Base-by-base conservation (phyloP, 202 grass and related monocot genomes). In the Schoenoplectus triqueter region DNA sequence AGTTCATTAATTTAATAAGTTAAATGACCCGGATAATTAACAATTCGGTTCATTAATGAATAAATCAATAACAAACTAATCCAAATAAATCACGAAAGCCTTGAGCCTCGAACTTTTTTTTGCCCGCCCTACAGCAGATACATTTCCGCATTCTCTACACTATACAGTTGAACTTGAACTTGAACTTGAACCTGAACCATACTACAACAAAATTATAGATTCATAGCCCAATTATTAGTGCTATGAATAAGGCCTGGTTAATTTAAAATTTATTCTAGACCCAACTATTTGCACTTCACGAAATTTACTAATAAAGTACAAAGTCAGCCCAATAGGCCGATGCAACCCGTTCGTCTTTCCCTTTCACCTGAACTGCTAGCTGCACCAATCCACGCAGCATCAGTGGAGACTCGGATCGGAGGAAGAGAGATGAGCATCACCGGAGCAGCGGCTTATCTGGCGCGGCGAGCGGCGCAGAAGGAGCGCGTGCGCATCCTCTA, bases 401-500 rank as follows among this genome's bases (percentile, higher is more conserved):
- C 56, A 61, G 82, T 48, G 66, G 66, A 72, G 31, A 47, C 19
- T 57, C 59, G 56, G 80, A 44, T 64, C 80, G 60, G 54, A 57
- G 92, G 95, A 98, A 74, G 82, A 80, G 86, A 56, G 92, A 80
- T 82, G 85, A 84, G 82, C 81, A 91, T 94, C 92, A 91, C 88
- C 81, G 83, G 91, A 50, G 86, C 87, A 85, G 93, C 96, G 64
- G 91, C 90, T 40, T 98, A 90, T 85, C 87, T 98, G 73, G 88
- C 87, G 62, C 88, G 96, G 82, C 84, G 96, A 47, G 90, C 88
- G 82, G 90, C 74, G 67, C 93, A 95, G 88, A 98, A 95, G 93
- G 96, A 98, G 88, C 88, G 96, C 68, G 96, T 98, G 84, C 87
- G 93, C 14, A 83, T 95, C 8, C 96, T 98, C 73, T 98, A 98